Conservation (phyloP, 139 green algal species). For the Picochlorum sp. region DNA sequence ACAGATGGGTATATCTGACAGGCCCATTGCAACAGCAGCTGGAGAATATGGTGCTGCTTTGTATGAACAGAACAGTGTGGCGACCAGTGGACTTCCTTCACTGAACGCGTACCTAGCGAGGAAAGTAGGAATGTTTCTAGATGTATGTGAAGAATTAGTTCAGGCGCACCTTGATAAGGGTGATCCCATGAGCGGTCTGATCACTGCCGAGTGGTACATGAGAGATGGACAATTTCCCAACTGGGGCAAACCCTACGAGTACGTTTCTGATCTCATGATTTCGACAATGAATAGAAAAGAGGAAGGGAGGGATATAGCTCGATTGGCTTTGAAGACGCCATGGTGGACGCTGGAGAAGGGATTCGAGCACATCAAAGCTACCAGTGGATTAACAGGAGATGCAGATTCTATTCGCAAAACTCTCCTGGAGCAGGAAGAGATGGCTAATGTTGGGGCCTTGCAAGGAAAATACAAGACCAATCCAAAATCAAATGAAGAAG, state of each 20-base stretch:
- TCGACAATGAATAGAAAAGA: conserved; percentile 31
- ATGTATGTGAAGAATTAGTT: conserved; percentile 58
- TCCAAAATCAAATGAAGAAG: conserved; percentile 21
- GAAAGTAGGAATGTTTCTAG: conserved; percentile 64
- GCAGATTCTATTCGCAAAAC: conserved; percentile 11
- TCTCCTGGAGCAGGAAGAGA: conserved; percentile 24
- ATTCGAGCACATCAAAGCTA: conserved; percentile 25
- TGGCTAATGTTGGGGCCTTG: conserved; percentile 15
- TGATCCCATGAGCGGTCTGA: conserved; percentile 52
- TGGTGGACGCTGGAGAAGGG: conserved; percentile 59
- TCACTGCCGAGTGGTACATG: conserved; percentile 81
- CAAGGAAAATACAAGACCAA: conserved; percentile 20
- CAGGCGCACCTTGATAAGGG: conserved; percentile 41
- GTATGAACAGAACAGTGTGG: conserved; percentile 41
- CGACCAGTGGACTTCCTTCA: conserved; percentile 22
- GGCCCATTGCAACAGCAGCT: conserved; percentile 32
- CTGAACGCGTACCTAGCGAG: conserved; percentile 54
- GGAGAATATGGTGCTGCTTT: conserved; percentile 34
- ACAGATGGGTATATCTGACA: neutral
- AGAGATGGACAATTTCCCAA: conserved; percentile 55
- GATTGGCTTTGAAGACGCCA: conserved; percentile 52
- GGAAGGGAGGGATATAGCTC: conserved; percentile 51
- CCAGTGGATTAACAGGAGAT: conserved; percentile 31
- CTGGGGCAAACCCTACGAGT: conserved; percentile 71
- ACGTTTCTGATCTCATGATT: conserved; percentile 45